A percentile compares a stretch with the other conserved stretches of the same genome.
Conservation (phyloP, 2,329 filamentous ascomycete species). For the Clonostachys solani region DNA sequence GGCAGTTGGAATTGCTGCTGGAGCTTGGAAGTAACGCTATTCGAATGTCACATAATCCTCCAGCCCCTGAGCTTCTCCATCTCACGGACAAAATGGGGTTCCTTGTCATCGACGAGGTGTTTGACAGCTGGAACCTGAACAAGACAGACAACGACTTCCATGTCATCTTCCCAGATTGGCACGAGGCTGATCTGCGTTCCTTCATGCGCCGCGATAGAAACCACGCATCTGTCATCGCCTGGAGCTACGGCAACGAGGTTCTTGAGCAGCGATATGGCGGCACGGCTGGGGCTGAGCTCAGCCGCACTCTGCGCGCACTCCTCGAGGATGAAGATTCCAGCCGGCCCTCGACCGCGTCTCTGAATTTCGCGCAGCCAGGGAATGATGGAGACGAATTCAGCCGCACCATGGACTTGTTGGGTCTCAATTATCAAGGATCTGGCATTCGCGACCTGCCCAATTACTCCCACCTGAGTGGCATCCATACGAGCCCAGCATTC, state of each 20-base stretch:
- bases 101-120: slow-evolving; percentile 48
- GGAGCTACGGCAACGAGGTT: slow-evolving; percentile 52
- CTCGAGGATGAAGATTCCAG: slow-evolving; percentile 41
- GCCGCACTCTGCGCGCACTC: slow-evolving; percentile 31
- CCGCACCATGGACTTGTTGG: slow-evolving; percentile 37
- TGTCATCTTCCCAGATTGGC: slow-evolving; percentile 46
- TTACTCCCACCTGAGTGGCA: slow-evolving; percentile 21
- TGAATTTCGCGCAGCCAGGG: slow-evolving; percentile 38
- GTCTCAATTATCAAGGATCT: slow-evolving; percentile 52
- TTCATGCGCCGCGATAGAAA: slow-evolving; percentile 51
- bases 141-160: slow-evolving; percentile 46
- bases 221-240: slow-evolving; percentile 45
- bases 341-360: slow-evolving; percentile 34
- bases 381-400: slow-evolving; percentile 29
- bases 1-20: slow-evolving; percentile 42
- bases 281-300: slow-evolving; percentile 20
- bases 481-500: slow-evolving; percentile 23
- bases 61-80: slow-evolving; percentile 43
- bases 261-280: slow-evolving; percentile 34
- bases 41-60: slow-evolving; percentile 48
- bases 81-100: slow-evolving; percentile 44
- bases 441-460: slow-evolving; percentile 26
- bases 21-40: slow-evolving; percentile 46
- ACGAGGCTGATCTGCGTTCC: slow-evolving; percentile 44
- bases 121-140: slow-evolving; percentile 42